phyloP scores from a whole-genome alignment of 2,329 filamentous ascomycete species.

The Whalleya microplaca region DNA sequence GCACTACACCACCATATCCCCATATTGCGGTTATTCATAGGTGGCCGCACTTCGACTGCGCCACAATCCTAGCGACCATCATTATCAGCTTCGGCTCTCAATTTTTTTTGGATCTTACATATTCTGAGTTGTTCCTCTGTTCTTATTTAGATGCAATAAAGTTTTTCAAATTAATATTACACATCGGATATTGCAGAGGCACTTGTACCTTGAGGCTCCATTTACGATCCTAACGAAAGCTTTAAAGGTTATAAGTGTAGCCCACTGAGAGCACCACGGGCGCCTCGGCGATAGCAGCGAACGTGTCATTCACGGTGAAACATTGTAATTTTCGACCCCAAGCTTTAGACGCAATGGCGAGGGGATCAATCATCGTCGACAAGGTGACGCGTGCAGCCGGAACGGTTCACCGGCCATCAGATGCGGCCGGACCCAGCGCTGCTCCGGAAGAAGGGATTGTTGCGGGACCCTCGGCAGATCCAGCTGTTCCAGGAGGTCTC shows the following conservation, averaged over 20 bases:
- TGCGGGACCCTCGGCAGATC: not conserved
- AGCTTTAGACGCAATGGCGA: conserved; percentile 4
- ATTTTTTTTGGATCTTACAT: no score
- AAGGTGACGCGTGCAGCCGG: conserved; percentile 20
- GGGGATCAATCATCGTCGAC: conserved; percentile 17
- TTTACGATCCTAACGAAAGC: not conserved
- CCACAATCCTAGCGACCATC: conserved; percentile 16
- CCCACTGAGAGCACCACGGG: not conserved
- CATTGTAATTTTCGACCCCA: not conserved
- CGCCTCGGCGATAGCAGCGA: conserved; percentile 4
- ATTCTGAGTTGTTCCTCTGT: no score
- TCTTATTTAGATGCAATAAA: no score
- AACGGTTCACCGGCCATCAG: conserved; percentile 23
- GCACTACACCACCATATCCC: no score
- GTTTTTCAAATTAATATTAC: no score
- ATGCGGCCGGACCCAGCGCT: conserved; percentile 13
- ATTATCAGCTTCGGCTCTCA: conserved; percentile 17
- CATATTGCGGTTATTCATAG: no score
- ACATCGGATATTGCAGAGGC: no score
- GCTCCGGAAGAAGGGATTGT: no score
- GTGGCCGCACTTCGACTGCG: conserved; percentile 13
- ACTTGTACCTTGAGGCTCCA: no score
- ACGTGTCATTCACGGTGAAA: not conserved
- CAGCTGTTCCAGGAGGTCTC: no score
- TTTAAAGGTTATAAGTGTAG: not conserved